Percentiles rank a stretch among this genome's conserved stretches.
These are phyloP conservation scores for Diplodia mutila DNA, from an alignment of 2,329 filamentous ascomycete species.

Conservation along the genomic window DNA sequence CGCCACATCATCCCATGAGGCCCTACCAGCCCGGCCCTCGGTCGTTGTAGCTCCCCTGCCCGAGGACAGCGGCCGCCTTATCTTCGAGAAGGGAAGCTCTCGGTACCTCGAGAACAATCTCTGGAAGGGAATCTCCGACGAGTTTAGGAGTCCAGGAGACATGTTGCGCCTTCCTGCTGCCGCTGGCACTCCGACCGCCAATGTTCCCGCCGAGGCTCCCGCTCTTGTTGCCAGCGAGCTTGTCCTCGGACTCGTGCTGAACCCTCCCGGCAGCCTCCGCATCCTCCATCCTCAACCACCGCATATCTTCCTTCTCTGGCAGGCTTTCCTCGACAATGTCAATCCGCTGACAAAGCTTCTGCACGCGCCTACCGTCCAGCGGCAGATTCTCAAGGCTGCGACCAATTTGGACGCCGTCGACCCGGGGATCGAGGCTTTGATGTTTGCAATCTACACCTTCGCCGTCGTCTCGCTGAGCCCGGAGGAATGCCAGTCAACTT, in stretches of 20 bases:
- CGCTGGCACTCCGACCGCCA: not conserved
- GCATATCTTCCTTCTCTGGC: slow-evolving; percentile 74
- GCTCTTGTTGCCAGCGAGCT: slow-evolving; percentile 29
- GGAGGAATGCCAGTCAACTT: slow-evolving; percentile 56
- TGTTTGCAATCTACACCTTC: slow-evolving; percentile 40
- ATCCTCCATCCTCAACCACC: slow-evolving; percentile 64
- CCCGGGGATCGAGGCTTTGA: slow-evolving; percentile 60
- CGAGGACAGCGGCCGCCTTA: slow-evolving; percentile 32
- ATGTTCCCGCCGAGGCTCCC: slow-evolving; percentile 30
- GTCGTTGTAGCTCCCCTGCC: not conserved
- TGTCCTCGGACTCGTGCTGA: slow-evolving; percentile 30
- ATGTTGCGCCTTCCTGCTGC: slow-evolving; percentile 29
- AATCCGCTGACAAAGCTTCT: slow-evolving; percentile 74
- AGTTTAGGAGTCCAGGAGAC: slow-evolving; percentile 37
- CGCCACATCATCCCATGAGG: not conserved
- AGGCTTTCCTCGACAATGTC: slow-evolving; percentile 72
- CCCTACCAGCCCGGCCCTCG: not conserved
- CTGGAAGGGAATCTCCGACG: slow-evolving; percentile 38
- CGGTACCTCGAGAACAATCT: slow-evolving; percentile 40
- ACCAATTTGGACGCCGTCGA: slow-evolving; percentile 60
- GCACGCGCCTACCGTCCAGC: slow-evolving; percentile 71
- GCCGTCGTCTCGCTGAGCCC: slow-evolving; percentile 57
- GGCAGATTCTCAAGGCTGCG: slow-evolving; percentile 65
- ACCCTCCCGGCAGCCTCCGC: slow-evolving; percentile 28
- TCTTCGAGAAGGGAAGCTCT: slow-evolving; percentile 36